phyloP scores from a whole-genome alignment of 495 filamentous ascomycete species.

The Penicillium bialowiezense region DNA sequence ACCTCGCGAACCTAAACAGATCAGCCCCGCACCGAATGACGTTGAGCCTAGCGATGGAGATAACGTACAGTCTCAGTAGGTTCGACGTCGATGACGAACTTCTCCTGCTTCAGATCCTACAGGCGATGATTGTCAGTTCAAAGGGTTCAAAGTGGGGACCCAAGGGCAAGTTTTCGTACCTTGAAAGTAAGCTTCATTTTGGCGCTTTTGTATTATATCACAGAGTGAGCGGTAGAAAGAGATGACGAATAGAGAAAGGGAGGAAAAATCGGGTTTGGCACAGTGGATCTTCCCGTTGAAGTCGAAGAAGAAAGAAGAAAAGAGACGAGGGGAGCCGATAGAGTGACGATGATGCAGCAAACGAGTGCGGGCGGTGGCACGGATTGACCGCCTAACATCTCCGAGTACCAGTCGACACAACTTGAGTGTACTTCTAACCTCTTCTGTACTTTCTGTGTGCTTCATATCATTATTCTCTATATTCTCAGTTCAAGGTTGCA shows the following conservation, averaged over 20 bases:
- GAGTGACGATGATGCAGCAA: slow-evolving; percentile 15
- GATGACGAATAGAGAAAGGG: slow-evolving; percentile 8
- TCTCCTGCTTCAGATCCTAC: slow-evolving; percentile 96
- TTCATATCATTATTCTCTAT: too few relatives aligned
- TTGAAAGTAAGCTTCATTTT: slow-evolving; percentile 87
- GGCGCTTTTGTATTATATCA: slow-evolving; percentile 22
- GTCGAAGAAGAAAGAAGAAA: slow-evolving; percentile 8
- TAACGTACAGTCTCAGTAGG: slow-evolving; percentile 78
- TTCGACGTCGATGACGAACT: slow-evolving; percentile 92
- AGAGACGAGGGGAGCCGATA: slow-evolving; percentile 7
- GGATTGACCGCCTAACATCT: slow-evolving; percentile 3
- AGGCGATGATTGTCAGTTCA: slow-evolving; percentile 2
- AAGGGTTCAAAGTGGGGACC: slow-evolving; percentile 13
- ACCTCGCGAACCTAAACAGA: slow-evolving; percentile 71
- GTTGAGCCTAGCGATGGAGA: slow-evolving; percentile 2
- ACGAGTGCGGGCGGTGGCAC: slow-evolving; percentile 3
- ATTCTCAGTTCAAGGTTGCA: too few relatives aligned
- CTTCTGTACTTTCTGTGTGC: too few relatives aligned
- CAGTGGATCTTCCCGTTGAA: slow-evolving; percentile 9
- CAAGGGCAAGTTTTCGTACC: slow-evolving; percentile 41
- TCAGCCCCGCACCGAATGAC: slow-evolving; percentile 30
- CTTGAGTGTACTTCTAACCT: too few relatives aligned
- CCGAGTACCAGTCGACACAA: not conserved
- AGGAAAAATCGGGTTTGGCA: slow-evolving; percentile 9
- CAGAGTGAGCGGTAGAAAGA: slow-evolving; percentile 9